Evolutionary conservation across 441 rosid genomes (phyloP).

Genomic region (Eutrema salsugineum): DNA sequence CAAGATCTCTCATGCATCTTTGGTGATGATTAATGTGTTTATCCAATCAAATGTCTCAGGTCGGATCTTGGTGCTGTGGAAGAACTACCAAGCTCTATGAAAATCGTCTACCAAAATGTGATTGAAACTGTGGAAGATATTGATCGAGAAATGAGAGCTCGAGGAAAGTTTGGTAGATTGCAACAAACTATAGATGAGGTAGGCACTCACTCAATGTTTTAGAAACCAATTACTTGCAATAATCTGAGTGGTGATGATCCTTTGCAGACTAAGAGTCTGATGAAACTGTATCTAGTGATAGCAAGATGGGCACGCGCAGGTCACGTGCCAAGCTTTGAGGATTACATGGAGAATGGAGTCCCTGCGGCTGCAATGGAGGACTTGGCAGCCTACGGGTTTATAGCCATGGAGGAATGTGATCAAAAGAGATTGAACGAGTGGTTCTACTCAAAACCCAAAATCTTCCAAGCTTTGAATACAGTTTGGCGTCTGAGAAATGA

Average conservation of each 20-base stretch:
- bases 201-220: not conserved
- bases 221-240: too few relatives aligned
- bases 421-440: not conserved
- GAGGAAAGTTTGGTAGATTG: slow-evolving; percentile 8
- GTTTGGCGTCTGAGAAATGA: not conserved
- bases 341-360: not conserved
- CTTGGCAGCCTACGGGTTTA: not conserved
- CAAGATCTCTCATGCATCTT: too few relatives aligned
- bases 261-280: not conserved
- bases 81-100: slow-evolving; percentile 28
- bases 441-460: slow-evolving; percentile 13
- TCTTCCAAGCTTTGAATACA: not conserved
- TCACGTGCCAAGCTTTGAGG: slow-evolving; percentile 4
- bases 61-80: slow-evolving; percentile 26
- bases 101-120: slow-evolving; percentile 15
- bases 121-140: not conserved
- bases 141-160: not conserved
- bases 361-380: not conserved
- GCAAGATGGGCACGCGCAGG: not conserved
- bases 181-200: slow-evolving; percentile 25
- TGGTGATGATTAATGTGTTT: too few relatives aligned
- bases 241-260: too few relatives aligned
- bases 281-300: not conserved
- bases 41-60: not conserved
- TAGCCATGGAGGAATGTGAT: slow-evolving; percentile 9